Base-by-base conservation (phyloP, 345 rosid genomes). In the Camelina sativa region DNA sequence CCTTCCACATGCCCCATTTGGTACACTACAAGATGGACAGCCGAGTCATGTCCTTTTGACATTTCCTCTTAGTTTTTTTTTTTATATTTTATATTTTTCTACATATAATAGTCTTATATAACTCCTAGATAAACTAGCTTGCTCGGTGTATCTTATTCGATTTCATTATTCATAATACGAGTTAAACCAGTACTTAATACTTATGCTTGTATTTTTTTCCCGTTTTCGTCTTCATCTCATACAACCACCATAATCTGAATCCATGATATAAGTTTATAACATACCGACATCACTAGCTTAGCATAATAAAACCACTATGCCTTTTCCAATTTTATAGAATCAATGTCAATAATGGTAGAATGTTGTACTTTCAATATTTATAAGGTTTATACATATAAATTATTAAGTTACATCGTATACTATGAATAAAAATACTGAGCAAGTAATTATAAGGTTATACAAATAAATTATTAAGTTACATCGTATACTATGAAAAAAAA, bases 1-100 rank as follows among this genome's bases (percentile, higher is more conserved):
- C 74, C 79, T n/a, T 78, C 72, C 85, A 81, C 84, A 80, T 85
- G 76, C 67, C 80, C 72, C 76, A 77, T 77, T 61, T 67, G 64
- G 73, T 43, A 72, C 40, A 76, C 76, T 30, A 74, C 82, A 79
- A 73, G 65, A 57, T 69, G 67, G 81, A 80, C 77, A 76, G 85
- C 69, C 83, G 81, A 80, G 83, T 69, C 83, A 50, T 74, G 85
- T 85, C 85, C 69, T 50, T 67, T 76, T 40, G 44, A 66, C 69
- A 57, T 63, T 77, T 65, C 56, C 62, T 71, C 64, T 32, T 74
- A 17, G 9, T 46, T 62, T 54, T 30, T 61, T 55, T 62, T 62
- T 30, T 53, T n/a, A 50, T 34, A 66, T 5, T 6, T 64, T 67
- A 20, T 40, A 40, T 25, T 3, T 2, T 54, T 61, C 56, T 61